A percentile compares a stretch with the other conserved stretches of the same genome.
phyloP scores from a whole-genome alignment of 2,329 filamentous ascomycete genomes.

The Byssoonygena ceratinophila region DNA sequence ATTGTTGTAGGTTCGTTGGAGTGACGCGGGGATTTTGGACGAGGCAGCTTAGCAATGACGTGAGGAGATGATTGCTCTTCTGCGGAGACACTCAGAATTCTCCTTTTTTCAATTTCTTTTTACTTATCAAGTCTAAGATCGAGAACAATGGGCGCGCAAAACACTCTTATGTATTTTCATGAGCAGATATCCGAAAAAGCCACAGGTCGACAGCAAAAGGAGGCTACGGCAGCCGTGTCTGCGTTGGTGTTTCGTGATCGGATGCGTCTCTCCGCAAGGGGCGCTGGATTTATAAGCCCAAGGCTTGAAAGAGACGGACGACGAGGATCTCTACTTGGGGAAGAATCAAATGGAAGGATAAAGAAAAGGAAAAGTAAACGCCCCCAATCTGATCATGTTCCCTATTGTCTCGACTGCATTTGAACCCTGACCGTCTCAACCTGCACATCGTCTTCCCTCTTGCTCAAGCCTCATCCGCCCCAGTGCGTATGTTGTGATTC shows the following conservation, averaged over 20 bases:
- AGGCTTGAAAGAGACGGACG: neutral
- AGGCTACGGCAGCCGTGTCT: neutral
- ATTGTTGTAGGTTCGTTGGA: too few relatives aligned
- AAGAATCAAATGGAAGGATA: conserved; percentile 4
- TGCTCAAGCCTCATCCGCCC: neutral
- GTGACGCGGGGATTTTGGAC: neutral
- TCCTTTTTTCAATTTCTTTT: neutral
- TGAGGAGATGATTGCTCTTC: conserved; percentile 4
- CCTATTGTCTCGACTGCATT: neutral
- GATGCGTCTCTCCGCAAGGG: neutral
- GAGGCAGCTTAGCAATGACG: conserved; percentile 2
- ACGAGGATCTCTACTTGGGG: neutral
- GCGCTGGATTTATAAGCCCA: neutral
- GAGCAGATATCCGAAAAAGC: neutral
- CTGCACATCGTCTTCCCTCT: neutral
- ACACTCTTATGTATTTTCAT: neutral
- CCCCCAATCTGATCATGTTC: neutral
- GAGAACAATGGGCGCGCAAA: too few relatives aligned
- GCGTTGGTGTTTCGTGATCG: neutral
- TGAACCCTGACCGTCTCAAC: neutral
- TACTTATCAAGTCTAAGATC: neutral
- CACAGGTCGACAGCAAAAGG: neutral
- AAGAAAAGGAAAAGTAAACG: neutral
- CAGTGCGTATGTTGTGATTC: neutral
- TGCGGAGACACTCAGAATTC: neutral